Conservation (phyloP, 2,329 filamentous ascomycete genomes). For the Penicillium glabrum region DNA sequence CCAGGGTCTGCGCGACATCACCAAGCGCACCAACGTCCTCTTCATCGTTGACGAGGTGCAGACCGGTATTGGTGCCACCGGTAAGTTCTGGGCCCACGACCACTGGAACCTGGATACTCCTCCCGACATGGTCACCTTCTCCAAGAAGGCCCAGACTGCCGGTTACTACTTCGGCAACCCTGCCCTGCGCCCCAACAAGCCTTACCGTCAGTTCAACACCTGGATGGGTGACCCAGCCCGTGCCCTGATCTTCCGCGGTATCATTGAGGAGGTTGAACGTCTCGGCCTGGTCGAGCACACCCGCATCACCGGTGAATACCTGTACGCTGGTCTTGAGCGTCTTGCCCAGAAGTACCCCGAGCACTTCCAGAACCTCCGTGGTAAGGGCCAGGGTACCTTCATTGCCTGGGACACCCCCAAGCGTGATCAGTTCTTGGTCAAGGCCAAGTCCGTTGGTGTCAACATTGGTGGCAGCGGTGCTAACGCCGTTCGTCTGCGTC, state of each 20-base stretch:
- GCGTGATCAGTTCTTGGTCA: slow-evolving; percentile 74
- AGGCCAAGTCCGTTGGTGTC: slow-evolving; percentile 76
- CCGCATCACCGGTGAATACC: slow-evolving; percentile 73
- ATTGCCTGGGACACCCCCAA: slow-evolving; percentile 85
- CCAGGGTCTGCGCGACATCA: slow-evolving; percentile 76
- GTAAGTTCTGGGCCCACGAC: slow-evolving; percentile 95
- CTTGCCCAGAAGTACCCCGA: slow-evolving; percentile 71
- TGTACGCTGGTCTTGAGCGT: slow-evolving; percentile 67
- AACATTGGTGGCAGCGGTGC: slow-evolving; percentile 85
- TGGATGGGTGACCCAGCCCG: slow-evolving; percentile 94
- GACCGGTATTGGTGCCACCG: slow-evolving; percentile 87
- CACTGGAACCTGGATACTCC: slow-evolving; percentile 81
- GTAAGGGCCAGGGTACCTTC: slow-evolving; percentile 86
- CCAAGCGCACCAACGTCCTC: slow-evolving; percentile 65
- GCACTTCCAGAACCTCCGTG: slow-evolving; percentile 79
- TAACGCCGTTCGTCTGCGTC: slow-evolving; percentile 73
- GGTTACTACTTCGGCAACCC: slow-evolving; percentile 88
- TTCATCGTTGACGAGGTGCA: slow-evolving; percentile 94
- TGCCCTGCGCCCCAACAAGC: slow-evolving; percentile 81
- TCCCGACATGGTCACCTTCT: slow-evolving; percentile 93
- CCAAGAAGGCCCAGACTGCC: slow-evolving; percentile 91
- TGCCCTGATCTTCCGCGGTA: slow-evolving; percentile 80
- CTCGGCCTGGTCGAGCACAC: slow-evolving; percentile 78
- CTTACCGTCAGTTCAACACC: slow-evolving; percentile 95
- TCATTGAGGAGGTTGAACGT: slow-evolving; percentile 70